phyloP scores from a whole-genome alignment of 2,329 filamentous ascomycete species.

The Aspergillus brunneoviolaceus region DNA sequence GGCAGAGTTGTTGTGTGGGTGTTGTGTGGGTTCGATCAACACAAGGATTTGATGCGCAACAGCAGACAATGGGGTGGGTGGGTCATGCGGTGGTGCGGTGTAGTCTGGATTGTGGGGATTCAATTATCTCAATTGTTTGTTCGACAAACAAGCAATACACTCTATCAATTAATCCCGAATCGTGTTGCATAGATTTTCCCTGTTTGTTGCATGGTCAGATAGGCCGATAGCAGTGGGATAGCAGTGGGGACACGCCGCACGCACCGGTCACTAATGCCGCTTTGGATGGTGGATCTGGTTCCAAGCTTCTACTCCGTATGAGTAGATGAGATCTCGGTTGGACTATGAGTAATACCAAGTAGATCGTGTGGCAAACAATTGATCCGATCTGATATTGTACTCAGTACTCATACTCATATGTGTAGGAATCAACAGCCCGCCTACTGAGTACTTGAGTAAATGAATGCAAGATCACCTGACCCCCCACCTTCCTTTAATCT shows the following conservation, averaged over 20 bases:
- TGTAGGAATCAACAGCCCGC: too few relatives aligned
- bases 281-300: too few relatives aligned
- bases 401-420: too few relatives aligned
- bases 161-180: not conserved
- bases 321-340: not conserved
- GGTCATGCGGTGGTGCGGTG: slow-evolving; percentile 1
- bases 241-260: not conserved
- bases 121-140: not conserved
- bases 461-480: not conserved
- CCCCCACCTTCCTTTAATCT: not conserved
- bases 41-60: not conserved
- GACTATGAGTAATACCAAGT: not conserved
- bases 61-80: not conserved
- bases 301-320: too few relatives aligned
- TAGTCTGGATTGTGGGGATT: not conserved
- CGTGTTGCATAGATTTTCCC: not conserved
- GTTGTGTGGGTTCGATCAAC: not conserved
- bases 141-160: too few relatives aligned
- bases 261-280: not conserved
- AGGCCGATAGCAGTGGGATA: not conserved
- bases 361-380: not conserved
- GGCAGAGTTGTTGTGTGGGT: not conserved
- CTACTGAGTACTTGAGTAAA: not conserved
- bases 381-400: not conserved
- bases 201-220: not conserved